Evolutionary conservation across 495 filamentous ascomycete genomes (phyloP).

Genomic region (Neurospora sp.): DNA sequence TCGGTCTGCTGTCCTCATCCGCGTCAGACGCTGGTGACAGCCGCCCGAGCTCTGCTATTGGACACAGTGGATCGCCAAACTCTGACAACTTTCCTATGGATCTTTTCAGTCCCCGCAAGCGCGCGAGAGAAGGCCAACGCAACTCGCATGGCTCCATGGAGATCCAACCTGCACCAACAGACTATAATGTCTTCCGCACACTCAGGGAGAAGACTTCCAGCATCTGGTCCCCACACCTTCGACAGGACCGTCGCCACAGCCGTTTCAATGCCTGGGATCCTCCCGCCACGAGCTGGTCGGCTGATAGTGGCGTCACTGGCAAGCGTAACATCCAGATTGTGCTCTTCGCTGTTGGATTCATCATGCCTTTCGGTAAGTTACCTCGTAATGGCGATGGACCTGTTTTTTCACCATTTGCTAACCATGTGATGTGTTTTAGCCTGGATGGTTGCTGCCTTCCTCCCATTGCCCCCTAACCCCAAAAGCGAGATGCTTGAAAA

Average conservation of each 20-base stretch:
- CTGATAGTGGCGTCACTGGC: constrained; percentile 48
- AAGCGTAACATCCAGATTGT: constrained; percentile 73
- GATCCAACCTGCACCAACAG: constrained; percentile 18
- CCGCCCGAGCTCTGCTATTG: constrained; percentile 29
- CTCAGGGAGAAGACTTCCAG: constrained; percentile 40
- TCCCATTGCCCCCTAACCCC: constrained; percentile 61
- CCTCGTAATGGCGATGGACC: neutral
- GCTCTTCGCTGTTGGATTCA: constrained; percentile 79
- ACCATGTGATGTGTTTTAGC: constrained; percentile 29
- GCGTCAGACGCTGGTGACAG: constrained; percentile 32
- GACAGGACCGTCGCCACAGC: constrained; percentile 47
- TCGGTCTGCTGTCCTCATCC: constrained; percentile 29
- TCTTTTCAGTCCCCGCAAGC: constrained; percentile 43
- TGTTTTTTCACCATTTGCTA: neutral
- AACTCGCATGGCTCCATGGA: constrained; percentile 21
- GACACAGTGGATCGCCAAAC: constrained; percentile 29
- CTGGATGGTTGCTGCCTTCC: constrained; percentile 78
- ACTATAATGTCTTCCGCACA: constrained; percentile 16
- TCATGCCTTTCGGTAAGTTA: constrained; percentile 66
- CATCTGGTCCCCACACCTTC: constrained; percentile 69
- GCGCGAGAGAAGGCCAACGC: constrained; percentile 28
- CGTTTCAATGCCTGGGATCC: constrained; percentile 54
- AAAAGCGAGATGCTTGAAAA: constrained; percentile 33
- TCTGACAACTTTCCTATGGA: constrained; percentile 36
- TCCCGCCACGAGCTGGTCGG: constrained; percentile 56